Conservation (phyloP, 108 stramenopile genomes). For the Epipyxis sp. region DNA sequence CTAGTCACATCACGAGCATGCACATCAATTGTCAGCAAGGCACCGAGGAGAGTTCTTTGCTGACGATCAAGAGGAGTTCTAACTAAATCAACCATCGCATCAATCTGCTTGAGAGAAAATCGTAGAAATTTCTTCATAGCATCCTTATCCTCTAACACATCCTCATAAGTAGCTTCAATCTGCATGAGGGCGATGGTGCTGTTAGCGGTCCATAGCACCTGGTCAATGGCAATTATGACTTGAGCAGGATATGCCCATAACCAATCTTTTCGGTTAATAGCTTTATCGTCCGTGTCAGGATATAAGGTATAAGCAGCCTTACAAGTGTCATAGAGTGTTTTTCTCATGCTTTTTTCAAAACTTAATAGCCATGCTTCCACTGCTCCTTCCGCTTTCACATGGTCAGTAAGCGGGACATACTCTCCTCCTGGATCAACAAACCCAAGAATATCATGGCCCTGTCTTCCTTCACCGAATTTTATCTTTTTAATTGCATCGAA, state of each 20-base stretch:
- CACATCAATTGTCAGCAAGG: slow-evolving; percentile 60
- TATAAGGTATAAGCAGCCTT: slow-evolving; percentile 48
- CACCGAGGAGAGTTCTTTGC: slow-evolving; percentile 57
- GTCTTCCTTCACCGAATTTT: slow-evolving; percentile 47
- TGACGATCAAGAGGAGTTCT: slow-evolving; percentile 50
- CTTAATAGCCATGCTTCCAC: slow-evolving; percentile 53
- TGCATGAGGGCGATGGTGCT: slow-evolving; percentile 40
- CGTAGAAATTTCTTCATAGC: slow-evolving; percentile 41
- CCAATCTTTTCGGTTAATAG: slow-evolving; percentile 51
- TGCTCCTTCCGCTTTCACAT: slow-evolving; percentile 45
- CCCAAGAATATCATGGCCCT: slow-evolving; percentile 48
- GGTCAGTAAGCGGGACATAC: slow-evolving; percentile 47
- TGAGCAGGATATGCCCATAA: slow-evolving; percentile 54
- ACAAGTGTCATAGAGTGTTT: slow-evolving; percentile 47
- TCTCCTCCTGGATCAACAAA: slow-evolving; percentile 56
- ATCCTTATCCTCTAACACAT: background rate
- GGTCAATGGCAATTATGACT: slow-evolving; percentile 56
- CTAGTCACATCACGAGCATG: slow-evolving; percentile 60
- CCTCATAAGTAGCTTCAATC: background rate
- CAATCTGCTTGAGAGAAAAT: slow-evolving; percentile 54
- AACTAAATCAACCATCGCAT: slow-evolving; percentile 58
- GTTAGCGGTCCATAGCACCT: slow-evolving; percentile 55
- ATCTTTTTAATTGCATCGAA: slow-evolving; percentile 63
- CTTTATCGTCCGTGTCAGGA: slow-evolving; percentile 26
- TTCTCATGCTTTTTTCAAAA: slow-evolving; percentile 55